A percentile compares a stretch with the other conserved stretches of the same genome.
Evolutionary conservation across 805 yeast genomes (phyloP).

Genomic region (Candida michaelii): DNA sequence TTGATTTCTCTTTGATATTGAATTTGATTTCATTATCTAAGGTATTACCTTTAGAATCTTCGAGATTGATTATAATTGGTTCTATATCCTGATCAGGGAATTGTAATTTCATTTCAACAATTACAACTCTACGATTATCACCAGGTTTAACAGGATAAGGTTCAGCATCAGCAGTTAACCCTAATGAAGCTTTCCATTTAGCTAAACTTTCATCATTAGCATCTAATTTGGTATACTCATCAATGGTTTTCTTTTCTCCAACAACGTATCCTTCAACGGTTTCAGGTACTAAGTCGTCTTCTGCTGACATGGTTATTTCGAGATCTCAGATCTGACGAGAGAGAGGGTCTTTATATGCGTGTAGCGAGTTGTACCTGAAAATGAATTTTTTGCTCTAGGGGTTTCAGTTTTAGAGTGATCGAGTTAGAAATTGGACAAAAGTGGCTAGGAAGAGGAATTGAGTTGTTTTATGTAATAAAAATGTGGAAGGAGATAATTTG

Average conservation of each 20-base stretch:
- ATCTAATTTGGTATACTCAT: constrained; percentile 78
- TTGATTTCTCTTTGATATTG: constrained; percentile 74
- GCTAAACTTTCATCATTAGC: constrained; percentile 88
- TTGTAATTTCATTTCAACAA: constrained; percentile 69
- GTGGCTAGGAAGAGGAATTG: background rate
- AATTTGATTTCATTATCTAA: constrained; percentile 64
- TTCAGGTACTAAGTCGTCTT: constrained; percentile 64
- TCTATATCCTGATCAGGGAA: constrained; percentile 55
- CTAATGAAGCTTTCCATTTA: constrained; percentile 89
- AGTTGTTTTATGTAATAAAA: background rate
- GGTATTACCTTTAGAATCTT: constrained; percentile 54
- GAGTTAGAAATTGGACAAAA: background rate
- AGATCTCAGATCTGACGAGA: background rate
- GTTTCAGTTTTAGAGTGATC: background rate
- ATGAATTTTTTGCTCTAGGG: background rate
- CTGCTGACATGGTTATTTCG: constrained; percentile 15
- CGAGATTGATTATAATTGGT: constrained; percentile 69
- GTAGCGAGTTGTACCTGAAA: background rate
- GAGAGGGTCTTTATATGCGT: constrained; percentile 1
- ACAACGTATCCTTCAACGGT: constrained; percentile 63
- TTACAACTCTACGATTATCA: constrained; percentile 75
- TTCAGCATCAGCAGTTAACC: constrained; percentile 56
- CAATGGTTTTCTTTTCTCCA: constrained; percentile 73
- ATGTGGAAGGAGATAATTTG: background rate
- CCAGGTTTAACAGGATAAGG: constrained; percentile 66